Base-by-base conservation (phyloP, 768 basidiomycete species). In the Podaxis sp. region DNA sequence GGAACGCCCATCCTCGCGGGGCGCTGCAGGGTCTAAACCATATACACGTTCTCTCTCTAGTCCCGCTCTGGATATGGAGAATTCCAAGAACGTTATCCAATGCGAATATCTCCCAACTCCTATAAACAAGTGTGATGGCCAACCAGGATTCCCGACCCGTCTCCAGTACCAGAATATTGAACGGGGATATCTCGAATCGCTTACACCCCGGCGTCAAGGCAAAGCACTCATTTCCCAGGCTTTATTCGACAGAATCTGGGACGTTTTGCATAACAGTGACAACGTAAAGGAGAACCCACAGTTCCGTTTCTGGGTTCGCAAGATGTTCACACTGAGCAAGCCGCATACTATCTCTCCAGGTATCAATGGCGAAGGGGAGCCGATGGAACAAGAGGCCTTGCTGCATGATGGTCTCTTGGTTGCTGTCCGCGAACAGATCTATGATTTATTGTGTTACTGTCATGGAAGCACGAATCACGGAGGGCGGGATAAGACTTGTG, bases 301-400 rank as follows among this genome's bases (percentile, higher is more conserved):
- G 67, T 92, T 91, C 70, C 82, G 89, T 44, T 90, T 86, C 72
- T 92, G 90, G 90, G 90, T 85, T 11, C 85, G 89, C 67, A 90
- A 89, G 77, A 91, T 88, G 86, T 93, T 93, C 69, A 76, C 72
- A 47, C 66, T 87, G 5, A 77, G 78, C 64, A 73, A 73, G 47
- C 67, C 71, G 5, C 71, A 75, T 59, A 64, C 70, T 18, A 62
- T 66, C 52, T 65, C 70, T 16, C 61, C 69, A 5, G 69, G 71
- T 27, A 54, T 64, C 38, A 61, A 55, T 35, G 69, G 65, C 14
- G 47, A 63, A 57, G 42, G 62, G 21, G 59, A 67, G 32, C 58
- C 55, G 21, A 32, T 60, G 23, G 59, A 67, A 50, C 61, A 70
- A 57, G 73, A 72, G n/a, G 81, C 91, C 18, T 78, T 93, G 28